A percentile compares a stretch with the other conserved stretches of the same genome.
Conservation (phyloP, 805 yeast genomes). For the Pichia membranifaciens region DNA sequence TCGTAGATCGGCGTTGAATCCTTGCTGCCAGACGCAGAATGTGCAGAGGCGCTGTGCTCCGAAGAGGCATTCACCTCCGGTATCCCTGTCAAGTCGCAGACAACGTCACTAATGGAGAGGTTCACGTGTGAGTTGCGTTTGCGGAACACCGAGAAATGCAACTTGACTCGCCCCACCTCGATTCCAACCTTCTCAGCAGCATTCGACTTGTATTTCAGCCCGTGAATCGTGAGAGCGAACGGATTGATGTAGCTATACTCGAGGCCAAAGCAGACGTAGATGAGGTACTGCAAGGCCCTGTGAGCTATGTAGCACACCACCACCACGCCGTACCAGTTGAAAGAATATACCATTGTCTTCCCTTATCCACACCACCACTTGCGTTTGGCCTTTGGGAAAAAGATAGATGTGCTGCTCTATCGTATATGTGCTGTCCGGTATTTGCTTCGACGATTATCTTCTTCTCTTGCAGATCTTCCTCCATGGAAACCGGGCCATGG, state of each 20-base stretch:
- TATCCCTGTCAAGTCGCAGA: neutral
- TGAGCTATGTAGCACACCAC: neutral
- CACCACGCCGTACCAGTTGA: neutral
- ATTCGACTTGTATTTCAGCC: neutral
- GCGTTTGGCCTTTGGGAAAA: too few species aligned
- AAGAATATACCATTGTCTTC: neutral
- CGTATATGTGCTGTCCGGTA: too few species aligned
- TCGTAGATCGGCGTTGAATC: neutral
- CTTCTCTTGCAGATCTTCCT: too few species aligned
- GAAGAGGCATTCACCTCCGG: neutral
- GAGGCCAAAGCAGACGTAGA: slow-evolving; percentile 1
- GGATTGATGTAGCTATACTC: slow-evolving; percentile 8
- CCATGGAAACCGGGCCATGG: too few species aligned
- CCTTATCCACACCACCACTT: too few species aligned
- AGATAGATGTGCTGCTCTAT: too few species aligned
- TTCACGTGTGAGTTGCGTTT: neutral
- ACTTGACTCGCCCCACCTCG: slow-evolving; percentile 1
- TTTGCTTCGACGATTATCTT: too few species aligned
- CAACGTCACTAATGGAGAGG: neutral
- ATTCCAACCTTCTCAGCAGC: neutral
- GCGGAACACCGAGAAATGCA: slow-evolving; percentile 9
- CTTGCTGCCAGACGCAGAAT: neutral
- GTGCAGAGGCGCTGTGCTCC: neutral
- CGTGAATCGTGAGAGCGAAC: slow-evolving; percentile 5
- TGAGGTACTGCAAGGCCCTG: neutral